Base-by-base conservation (phyloP, 768 basidiomycete species). In the Mycena vulgaris region DNA sequence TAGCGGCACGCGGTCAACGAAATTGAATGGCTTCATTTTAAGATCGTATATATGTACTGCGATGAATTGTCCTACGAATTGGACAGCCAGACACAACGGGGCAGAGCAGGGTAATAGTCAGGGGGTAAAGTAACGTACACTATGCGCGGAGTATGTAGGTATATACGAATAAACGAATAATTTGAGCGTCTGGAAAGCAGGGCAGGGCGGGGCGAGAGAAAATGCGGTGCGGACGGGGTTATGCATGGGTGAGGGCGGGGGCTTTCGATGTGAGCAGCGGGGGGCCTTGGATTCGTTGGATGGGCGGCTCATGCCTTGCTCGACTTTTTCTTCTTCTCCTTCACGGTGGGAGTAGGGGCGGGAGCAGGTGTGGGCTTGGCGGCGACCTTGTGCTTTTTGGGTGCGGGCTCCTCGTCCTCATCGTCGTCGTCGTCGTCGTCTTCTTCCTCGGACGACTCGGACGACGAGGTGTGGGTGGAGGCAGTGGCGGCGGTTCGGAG, bases 311-410 rank as follows among this genome's bases (percentile, higher is more conserved):
- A 69, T 59, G 75, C 78, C 79, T 66, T 71, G 74, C 19, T 40
- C 40, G 72, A 74, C 69, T 73, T 69, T 71, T 74, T 80, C 74
- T 81, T 82, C 74, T 81, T 69, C 52, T 75, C 69, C 65, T 77
- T 77, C 48, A 69, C 57, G 39, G 62, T 55, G 57, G 79, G 74
- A 1, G 73, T 61, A 39, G 25, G 69, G 37, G 45, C 59, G 16
- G 61, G 31, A 21, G 66, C 65, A n/a, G n/a, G n/a, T n/a, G n/a
- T n/a, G 21, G 57, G 47, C n/a, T 71, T 70, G 27, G 72, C 11
- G 39, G 52, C 58, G 35, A 45, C 55, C 49, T 74, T 73, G n/a
- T 51, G 68, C 73, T 82, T 81, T 75, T 84, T 83, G 30, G 77
- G 67, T 27, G 74, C 75, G 47, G 78, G 79, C 40, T 71, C 76